Evolutionary conservation across 768 basidiomycete species (phyloP).

Genomic region (Leccinum barrowsii): DNA sequence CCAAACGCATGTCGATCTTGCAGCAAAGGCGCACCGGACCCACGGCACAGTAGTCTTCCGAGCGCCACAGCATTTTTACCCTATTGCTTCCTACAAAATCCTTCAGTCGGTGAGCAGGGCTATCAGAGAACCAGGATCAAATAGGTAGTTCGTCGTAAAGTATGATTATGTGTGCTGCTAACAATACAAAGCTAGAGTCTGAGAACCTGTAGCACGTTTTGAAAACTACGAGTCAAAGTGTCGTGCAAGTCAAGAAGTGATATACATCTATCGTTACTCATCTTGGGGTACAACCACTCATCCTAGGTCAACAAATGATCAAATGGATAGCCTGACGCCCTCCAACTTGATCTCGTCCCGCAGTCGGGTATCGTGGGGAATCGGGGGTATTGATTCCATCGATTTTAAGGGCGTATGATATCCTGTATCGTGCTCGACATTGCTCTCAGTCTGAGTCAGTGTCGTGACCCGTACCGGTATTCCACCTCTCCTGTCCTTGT

Average conservation of each 20-base stretch:
- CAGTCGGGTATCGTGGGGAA: background rate
- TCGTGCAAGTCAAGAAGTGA: background rate
- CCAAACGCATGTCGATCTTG: no score
- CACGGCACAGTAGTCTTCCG: no score
- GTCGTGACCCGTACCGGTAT: constrained; percentile 1
- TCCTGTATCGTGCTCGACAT: background rate
- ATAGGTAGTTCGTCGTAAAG: background rate
- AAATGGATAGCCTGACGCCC: background rate
- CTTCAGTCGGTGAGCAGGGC: background rate
- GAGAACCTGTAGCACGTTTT: background rate
- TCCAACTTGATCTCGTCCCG: background rate
- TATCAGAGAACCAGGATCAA: background rate
- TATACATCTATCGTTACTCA: background rate
- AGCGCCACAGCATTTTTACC: background rate
- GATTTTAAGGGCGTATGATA: background rate
- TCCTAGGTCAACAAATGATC: background rate
- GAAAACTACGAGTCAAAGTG: background rate
- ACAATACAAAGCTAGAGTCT: background rate
- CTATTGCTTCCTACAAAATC: background rate
- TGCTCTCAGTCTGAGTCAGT: background rate
- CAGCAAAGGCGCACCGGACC: no score
- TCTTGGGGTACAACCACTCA: background rate
- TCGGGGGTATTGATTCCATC: background rate
- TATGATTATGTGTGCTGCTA: background rate
- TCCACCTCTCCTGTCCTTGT: background rate